phyloP scores from a whole-genome alignment of 106 monocot species.

The Chionographis japonica region DNA sequence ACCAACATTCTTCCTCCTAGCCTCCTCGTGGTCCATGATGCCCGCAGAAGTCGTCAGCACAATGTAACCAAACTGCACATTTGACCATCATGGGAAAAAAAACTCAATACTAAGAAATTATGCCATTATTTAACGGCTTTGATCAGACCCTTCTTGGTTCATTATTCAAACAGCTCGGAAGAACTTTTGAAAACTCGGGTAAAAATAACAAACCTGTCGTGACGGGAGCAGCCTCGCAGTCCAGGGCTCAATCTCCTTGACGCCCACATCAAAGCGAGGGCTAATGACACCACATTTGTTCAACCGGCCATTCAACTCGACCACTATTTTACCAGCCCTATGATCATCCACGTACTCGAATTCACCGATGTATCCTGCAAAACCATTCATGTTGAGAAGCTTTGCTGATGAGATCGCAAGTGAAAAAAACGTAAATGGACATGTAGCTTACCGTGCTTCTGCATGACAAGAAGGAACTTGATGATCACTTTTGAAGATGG shows the following conservation, averaged over 20 bases:
- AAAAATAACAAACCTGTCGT: constrained; percentile 37
- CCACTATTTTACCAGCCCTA: constrained; percentile 62
- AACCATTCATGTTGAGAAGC: not conserved
- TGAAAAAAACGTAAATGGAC: not conserved
- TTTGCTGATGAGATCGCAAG: too few species aligned
- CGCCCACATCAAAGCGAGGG: constrained; percentile 65
- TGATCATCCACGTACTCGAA: constrained; percentile 73
- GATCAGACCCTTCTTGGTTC: too few species aligned
- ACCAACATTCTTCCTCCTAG: too few species aligned
- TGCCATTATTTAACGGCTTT: too few species aligned
- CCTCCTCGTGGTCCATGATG: too few species aligned
- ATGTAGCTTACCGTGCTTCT: constrained; percentile 54
- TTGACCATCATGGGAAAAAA: too few species aligned
- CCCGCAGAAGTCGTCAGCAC: too few species aligned
- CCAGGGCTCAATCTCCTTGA: constrained; percentile 68
- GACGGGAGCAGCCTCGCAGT: constrained; percentile 68
- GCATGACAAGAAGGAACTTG: constrained; percentile 75
- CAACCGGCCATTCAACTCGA: constrained; percentile 56
- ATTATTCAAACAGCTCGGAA: too few species aligned
- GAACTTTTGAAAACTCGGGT: too few species aligned
- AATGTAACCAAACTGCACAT: too few species aligned
- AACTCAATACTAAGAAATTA: too few species aligned
- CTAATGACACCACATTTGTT: constrained; percentile 71
- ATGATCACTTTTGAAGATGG: constrained; percentile 76
- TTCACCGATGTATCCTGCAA: constrained; percentile 57